phyloP scores from a whole-genome alignment of 805 yeast genomes.

The Teunomyces barrocoloradensis region DNA sequence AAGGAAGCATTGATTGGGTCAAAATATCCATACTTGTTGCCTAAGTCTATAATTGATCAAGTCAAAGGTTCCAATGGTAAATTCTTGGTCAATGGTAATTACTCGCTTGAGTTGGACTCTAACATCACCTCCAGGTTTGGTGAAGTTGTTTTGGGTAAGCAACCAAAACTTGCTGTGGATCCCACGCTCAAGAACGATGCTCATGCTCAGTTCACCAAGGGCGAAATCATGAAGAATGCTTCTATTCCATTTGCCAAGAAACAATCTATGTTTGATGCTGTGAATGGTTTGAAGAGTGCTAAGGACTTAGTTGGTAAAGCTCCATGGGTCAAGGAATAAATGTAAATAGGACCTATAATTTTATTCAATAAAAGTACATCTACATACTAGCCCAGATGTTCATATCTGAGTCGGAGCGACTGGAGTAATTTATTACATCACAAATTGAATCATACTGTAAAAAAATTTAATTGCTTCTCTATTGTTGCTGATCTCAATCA shows the following conservation, averaged over 20 bases:
- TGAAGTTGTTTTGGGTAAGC: conserved; percentile 33
- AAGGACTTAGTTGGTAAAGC: conserved; percentile 25
- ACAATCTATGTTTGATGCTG: conserved; percentile 28
- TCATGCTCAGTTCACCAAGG: conserved; percentile 19
- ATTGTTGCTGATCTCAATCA: no score
- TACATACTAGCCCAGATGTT: no score
- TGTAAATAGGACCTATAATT: conserved; percentile 6
- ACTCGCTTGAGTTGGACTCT: conserved; percentile 22
- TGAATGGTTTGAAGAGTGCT: conserved; percentile 25
- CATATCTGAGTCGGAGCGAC: no score
- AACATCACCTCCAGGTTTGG: conserved; percentile 24
- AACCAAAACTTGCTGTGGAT: conserved; percentile 12
- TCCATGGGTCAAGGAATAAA: conserved; percentile 21
- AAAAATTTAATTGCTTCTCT: no score
- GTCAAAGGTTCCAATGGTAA: conserved; percentile 20
- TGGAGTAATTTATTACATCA: not conserved
- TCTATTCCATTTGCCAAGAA: conserved; percentile 25
- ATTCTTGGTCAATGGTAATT: conserved; percentile 33
- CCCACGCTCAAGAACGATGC: conserved; percentile 7
- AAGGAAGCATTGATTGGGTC: conserved; percentile 37
- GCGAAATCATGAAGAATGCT: conserved; percentile 28
- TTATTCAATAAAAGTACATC: not conserved
- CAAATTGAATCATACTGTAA: no score
- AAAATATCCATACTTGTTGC: conserved; percentile 41
- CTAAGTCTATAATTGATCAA: conserved; percentile 29